A percentile compares a stretch with the other conserved stretches of the same genome.
Conservation (phyloP, 2,329 filamentous ascomycete species). For the Tricladium varicosporioides region DNA sequence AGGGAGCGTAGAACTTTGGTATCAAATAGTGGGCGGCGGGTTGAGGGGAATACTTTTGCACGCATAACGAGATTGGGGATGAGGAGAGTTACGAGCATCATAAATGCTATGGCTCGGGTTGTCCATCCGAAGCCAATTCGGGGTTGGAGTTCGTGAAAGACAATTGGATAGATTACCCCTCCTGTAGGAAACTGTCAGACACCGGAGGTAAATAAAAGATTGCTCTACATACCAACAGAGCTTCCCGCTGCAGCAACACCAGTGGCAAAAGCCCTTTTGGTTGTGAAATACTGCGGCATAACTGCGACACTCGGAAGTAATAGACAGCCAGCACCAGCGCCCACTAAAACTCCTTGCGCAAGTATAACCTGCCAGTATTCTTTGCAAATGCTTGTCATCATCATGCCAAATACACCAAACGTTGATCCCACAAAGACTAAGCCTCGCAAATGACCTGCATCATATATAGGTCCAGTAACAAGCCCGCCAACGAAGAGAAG, state of each 20-base stretch:
- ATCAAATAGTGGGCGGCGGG: constrained; percentile 16
- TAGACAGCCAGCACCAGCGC: constrained; percentile 49
- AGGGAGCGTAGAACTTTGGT: constrained; percentile 24
- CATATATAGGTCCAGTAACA: constrained; percentile 25
- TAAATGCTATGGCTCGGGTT: constrained; percentile 45
- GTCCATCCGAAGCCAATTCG: constrained; percentile 44
- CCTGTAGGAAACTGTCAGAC: constrained; percentile 23
- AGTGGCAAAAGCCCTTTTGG: constrained; percentile 34
- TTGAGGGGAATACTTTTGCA: constrained; percentile 19
- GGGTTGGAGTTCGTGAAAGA: constrained; percentile 40
- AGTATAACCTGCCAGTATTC: constrained; percentile 54
- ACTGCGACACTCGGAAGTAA: constrained; percentile 62
- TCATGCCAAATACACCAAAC: constrained; percentile 43
- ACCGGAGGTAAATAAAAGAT: no score
- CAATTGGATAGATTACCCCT: constrained; percentile 44
- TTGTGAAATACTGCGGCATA: constrained; percentile 49
- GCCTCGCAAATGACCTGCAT: constrained; percentile 21
- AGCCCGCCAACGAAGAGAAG: constrained; percentile 37
- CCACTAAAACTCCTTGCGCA: constrained; percentile 50
- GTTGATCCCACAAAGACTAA: constrained; percentile 26
- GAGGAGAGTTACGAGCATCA: constrained; percentile 38
- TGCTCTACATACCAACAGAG: constrained; percentile 35
- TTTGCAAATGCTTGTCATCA: constrained; percentile 37
- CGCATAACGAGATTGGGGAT: constrained; percentile 31
- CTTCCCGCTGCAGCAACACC: constrained; percentile 36